Base-by-base conservation (phyloP, 2,329 filamentous ascomycete genomes). In the Neofusicoccum parvum region DNA sequence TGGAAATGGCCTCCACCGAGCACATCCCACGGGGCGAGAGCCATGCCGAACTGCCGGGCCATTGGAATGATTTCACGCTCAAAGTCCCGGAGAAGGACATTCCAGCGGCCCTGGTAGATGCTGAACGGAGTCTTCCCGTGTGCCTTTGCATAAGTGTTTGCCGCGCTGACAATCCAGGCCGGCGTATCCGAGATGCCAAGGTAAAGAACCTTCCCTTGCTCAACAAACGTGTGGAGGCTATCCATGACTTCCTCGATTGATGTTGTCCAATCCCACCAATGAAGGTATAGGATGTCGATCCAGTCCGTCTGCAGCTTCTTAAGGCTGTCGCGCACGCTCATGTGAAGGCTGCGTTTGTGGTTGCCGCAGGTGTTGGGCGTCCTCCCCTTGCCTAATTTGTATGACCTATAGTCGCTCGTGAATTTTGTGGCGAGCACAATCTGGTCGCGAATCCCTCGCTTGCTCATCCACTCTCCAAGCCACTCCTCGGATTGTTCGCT, bases 281-380 rank as follows among this genome's bases (percentile, higher is more conserved):
- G 79, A 11, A 75, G 50, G 65, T 76, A 77, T 60, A 72, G 74
- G 7, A 77, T 50, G 71, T 92, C 90, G 65, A 92, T 87, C 72
- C 91, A 92, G 62, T 86, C 82, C 0, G 89, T 91, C 76, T 88
- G 83, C 60, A 89, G 81, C 77, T 87, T 89, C 64, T 72, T 77
- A 17, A 82, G 67, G 5, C 73, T 77, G 9, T 74, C 76, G 27
- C 77, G 76, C 5, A 81, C 67, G 36, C 75, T 78, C 45, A 78
- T 56, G 15, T 72, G 74, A n/a, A 81, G 72, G 12, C 71, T 75
- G 66, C 79, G 80, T n/a, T 74, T 72, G 46, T 70, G 70, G 68
- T 80, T 80, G 0, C 81, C 81, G 7, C 73, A 74, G 64, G 75
- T 81, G 69, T 85, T 85, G 68, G 68, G 67, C 43, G 39, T 43